A percentile compares a stretch with the other conserved stretches of the same genome.
Evolutionary conservation across 2,329 filamentous ascomycete species (phyloP).

Genomic region (Aspergillus fructus): DNA sequence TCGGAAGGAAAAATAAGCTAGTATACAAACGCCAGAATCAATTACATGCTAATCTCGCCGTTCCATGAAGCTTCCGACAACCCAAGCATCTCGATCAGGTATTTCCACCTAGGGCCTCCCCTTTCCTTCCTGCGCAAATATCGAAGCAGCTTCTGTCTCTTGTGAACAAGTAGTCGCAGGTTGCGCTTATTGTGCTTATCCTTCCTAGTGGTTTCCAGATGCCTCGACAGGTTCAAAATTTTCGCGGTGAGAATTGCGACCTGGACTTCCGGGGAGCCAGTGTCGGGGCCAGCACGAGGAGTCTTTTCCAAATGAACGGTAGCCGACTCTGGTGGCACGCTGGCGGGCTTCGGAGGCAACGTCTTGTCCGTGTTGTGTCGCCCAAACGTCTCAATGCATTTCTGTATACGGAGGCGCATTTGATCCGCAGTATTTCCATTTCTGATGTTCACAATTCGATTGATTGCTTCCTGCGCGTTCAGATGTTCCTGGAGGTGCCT

Average conservation of each 20-base stretch:
- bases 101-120: slow-evolving; percentile 84
- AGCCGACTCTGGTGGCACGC: slow-evolving; percentile 43
- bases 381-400: slow-evolving; percentile 84
- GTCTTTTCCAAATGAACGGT: slow-evolving; percentile 45
- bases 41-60: slow-evolving; percentile 76
- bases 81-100: slow-evolving; percentile 80
- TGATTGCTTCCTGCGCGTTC: slow-evolving; percentile 72
- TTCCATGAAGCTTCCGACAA: slow-evolving; percentile 87
- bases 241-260: slow-evolving; percentile 92
- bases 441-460: slow-evolving; percentile 73
- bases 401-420: slow-evolving; percentile 76
- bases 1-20: slow-evolving; percentile 11
- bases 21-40: slow-evolving; percentile 16
- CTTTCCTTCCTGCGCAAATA: slow-evolving; percentile 89
- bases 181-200: slow-evolving; percentile 96
- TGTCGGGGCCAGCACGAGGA: slow-evolving; percentile 81
- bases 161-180: slow-evolving; percentile 79
- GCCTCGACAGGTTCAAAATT: slow-evolving; percentile 76
- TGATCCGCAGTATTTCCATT: slow-evolving; percentile 78
- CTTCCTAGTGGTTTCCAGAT: slow-evolving; percentile 69
- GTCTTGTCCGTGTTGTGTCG: slow-evolving; percentile 79
- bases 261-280: slow-evolving; percentile 95
- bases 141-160: slow-evolving; percentile 79
- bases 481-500: slow-evolving; percentile 58
- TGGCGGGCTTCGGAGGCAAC: slow-evolving; percentile 60